Evolutionary conservation across 2,329 filamentous ascomycete species (phyloP).

Genomic region (Penicillium polonicum): DNA sequence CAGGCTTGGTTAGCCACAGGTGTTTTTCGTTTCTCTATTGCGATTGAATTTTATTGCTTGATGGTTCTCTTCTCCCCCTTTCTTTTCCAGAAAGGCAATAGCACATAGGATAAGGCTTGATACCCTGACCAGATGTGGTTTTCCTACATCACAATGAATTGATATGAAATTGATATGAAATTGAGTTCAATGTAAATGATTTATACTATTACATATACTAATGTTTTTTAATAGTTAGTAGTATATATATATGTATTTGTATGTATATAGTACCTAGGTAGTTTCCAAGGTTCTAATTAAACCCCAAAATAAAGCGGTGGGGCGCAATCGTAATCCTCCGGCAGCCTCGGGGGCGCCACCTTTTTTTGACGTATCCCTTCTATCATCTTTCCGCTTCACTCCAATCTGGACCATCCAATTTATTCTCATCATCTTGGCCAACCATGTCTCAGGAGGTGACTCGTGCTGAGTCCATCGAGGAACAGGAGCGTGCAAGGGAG

Average conservation of each 20-base stretch:
- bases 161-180: not conserved
- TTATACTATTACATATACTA: not conserved
- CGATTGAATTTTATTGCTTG: constrained; percentile 1
- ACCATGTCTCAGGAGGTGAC: constrained; percentile 45
- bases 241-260: no score
- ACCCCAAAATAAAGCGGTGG: constrained; percentile 11
- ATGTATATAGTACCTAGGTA: no score
- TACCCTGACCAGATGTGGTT: constrained; percentile 27
- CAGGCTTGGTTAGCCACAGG: constrained; percentile 16
- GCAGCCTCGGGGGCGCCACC: constrained; percentile 22
- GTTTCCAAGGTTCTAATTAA: not conserved
- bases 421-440: constrained; percentile 2
- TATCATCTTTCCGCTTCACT: constrained; percentile 6
- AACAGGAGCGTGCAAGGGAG: constrained; percentile 43
- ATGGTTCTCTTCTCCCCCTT: not conserved
- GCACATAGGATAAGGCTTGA: constrained; percentile 21
- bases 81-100: constrained; percentile 1
- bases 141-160: constrained; percentile 11
- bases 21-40: constrained; percentile 10
- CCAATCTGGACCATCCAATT: not conserved
- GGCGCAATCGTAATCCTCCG: constrained; percentile 16
- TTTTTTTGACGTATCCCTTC: constrained; percentile 28
- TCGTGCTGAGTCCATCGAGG: constrained; percentile 45
- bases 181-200: no score
- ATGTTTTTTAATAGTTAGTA: not conserved